Conservation (phyloP, 352 stramenopile species). For the Phytophthora citrophthora region DNA sequence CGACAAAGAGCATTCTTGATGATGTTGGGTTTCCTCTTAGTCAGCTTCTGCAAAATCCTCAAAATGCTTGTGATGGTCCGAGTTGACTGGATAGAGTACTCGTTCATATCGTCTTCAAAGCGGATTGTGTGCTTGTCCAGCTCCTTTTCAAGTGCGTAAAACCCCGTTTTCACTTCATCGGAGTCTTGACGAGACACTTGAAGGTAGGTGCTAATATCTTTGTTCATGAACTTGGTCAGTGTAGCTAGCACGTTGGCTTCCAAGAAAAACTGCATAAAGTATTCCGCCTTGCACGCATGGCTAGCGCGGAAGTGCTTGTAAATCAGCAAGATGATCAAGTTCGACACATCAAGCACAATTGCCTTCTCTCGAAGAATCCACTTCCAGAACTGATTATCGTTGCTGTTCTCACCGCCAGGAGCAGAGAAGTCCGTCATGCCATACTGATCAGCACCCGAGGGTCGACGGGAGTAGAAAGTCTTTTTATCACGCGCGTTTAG, state of each 20-base stretch:
- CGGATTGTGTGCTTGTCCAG: conserved; percentile 63
- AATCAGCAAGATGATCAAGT: conserved; percentile 65
- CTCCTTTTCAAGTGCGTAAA: conserved; percentile 67
- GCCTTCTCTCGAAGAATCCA: conserved; percentile 86
- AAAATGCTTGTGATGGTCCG: conserved; percentile 81
- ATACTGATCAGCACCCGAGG: conserved; percentile 60
- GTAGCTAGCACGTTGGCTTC: conserved; percentile 76
- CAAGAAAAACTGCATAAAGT: conserved; percentile 83
- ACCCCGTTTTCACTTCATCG: conserved; percentile 58
- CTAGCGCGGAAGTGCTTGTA: conserved; percentile 83
- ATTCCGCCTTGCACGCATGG: conserved; percentile 79
- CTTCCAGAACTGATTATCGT: conserved; percentile 79
- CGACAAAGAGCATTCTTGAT: conserved; percentile 85
- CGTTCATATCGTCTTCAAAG: conserved; percentile 72
- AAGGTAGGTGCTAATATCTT: conserved; percentile 80
- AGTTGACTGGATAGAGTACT: conserved; percentile 71
- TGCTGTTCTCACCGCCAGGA: conserved; percentile 43
- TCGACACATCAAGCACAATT: conserved; percentile 78
- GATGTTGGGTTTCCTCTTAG: conserved; percentile 85
- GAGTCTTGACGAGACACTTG: conserved; percentile 68
- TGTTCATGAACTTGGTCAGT: conserved; percentile 89
- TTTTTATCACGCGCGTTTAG: conserved; percentile 83
- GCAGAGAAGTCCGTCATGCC: conserved; percentile 55
- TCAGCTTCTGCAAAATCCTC: conserved; percentile 83
- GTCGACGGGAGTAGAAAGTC: conserved; percentile 74